Conservation (phyloP, 345 rosid species). For the Camelina neglecta region DNA sequence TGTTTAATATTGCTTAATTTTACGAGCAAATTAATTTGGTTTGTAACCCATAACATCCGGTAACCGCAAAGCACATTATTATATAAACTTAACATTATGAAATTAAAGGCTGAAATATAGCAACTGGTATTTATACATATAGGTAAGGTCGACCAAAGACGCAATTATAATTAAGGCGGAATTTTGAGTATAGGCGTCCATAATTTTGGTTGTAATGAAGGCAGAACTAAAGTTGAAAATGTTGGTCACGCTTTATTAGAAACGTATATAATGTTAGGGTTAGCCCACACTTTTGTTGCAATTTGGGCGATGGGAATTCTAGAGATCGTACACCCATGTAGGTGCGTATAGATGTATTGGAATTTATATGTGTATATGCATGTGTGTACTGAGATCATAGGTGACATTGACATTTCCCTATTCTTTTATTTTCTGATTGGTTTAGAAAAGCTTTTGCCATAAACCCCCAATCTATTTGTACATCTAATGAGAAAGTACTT, state of each 20-base stretch:
- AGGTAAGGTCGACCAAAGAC: constrained; percentile 17
- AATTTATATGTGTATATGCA: constrained; percentile 22
- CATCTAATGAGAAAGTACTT: constrained; percentile 35
- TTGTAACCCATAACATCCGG: background rate
- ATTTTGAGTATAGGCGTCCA: constrained; percentile 31
- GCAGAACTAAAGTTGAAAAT: constrained; percentile 25
- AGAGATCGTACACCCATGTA: constrained; percentile 27
- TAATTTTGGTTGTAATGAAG: constrained; percentile 20
- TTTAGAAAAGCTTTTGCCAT: constrained; percentile 24
- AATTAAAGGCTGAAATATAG: background rate
- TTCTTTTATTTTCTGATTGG: constrained; percentile 31
- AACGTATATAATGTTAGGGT: constrained; percentile 38
- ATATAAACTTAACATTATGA: constrained; percentile 1
- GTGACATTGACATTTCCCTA: constrained; percentile 52
- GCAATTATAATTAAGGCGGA: constrained; percentile 1
- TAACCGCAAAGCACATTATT: background rate
- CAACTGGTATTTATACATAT: background rate
- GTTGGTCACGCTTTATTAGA: constrained; percentile 24
- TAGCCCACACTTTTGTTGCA: constrained; percentile 47
- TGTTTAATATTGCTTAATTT: background rate
- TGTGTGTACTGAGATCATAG: constrained; percentile 44
- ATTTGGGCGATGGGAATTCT: constrained; percentile 26
- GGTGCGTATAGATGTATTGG: background rate
- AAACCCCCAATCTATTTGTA: constrained; percentile 31
- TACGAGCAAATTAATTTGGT: background rate